phyloP scores from a whole-genome alignment of 768 basidiomycete species.

The Phylloporus rhodoxanthus region DNA sequence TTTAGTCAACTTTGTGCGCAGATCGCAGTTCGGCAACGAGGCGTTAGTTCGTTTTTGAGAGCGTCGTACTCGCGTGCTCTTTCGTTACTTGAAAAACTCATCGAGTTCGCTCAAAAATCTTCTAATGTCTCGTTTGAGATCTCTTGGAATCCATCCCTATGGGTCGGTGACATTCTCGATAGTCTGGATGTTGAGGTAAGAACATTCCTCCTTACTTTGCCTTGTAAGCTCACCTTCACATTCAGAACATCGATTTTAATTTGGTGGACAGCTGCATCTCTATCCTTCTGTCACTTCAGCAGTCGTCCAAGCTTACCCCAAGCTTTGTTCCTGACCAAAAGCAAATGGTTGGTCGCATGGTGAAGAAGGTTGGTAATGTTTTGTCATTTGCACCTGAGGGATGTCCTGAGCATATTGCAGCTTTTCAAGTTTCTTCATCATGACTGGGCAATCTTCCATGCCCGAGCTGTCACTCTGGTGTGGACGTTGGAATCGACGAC shows the following conservation, averaged over 20 bases:
- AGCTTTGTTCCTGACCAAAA: constrained; percentile 51
- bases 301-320: constrained; percentile 45
- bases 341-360: constrained; percentile 51
- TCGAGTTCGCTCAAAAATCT: constrained; percentile 36
- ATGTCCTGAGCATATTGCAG: constrained; percentile 30
- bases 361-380: constrained; percentile 38
- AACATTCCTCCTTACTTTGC: not conserved
- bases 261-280: constrained; percentile 60
- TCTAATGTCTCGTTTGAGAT: constrained; percentile 32
- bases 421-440: constrained; percentile 70
- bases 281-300: constrained; percentile 51
- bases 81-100: constrained; percentile 45
- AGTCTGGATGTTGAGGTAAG: constrained; percentile 54
- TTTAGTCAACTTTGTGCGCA: constrained; percentile 44
- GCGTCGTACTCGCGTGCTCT: constrained; percentile 51
- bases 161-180: constrained; percentile 53
- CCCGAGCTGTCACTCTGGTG: constrained; percentile 71
- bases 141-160: constrained; percentile 57
- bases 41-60: constrained; percentile 33
- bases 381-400: not conserved
- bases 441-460: constrained; percentile 66
- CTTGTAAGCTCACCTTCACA: constrained; percentile 5
- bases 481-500: constrained; percentile 66
- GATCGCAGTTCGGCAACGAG: constrained; percentile 29
- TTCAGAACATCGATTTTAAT: constrained; percentile 47